Percentiles rank a stretch among this genome's conserved stretches.
phyloP scores from a whole-genome alignment of 371 early-diverging fungal species.

The Circinella minor region DNA sequence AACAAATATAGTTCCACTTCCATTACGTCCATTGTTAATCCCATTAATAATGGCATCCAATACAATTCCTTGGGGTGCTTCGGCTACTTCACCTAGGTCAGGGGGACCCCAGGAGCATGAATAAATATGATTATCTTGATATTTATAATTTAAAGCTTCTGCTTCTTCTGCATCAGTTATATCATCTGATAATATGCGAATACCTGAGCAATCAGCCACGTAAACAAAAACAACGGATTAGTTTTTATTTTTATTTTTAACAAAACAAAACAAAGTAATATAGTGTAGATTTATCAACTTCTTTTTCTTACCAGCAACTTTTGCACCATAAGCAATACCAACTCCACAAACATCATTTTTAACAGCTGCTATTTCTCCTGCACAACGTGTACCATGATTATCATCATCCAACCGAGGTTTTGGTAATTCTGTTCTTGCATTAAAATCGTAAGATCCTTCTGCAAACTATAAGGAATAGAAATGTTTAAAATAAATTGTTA shows the following conservation, averaged over 20 bases:
- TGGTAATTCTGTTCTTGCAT: slow-evolving; percentile 78
- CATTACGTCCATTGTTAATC: slow-evolving; percentile 79
- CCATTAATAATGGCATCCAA: slow-evolving; percentile 85
- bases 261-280: too few relatives aligned
- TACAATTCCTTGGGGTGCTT: slow-evolving; percentile 81
- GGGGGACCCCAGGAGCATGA: slow-evolving; percentile 94
- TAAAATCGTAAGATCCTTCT: slow-evolving; percentile 93
- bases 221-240: too few relatives aligned
- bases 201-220: slow-evolving; percentile 11
- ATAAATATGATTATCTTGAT: slow-evolving; percentile 87
- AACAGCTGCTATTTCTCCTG: slow-evolving; percentile 94
- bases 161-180: slow-evolving; percentile 78
- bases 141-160: slow-evolving; percentile 81
- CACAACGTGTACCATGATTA: slow-evolving; percentile 96
- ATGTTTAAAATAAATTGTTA: too few relatives aligned
- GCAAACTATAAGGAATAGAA: slow-evolving; percentile 55
- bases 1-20: slow-evolving; percentile 88
- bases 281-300: too few relatives aligned
- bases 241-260: too few relatives aligned
- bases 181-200: slow-evolving; percentile 49
- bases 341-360: slow-evolving; percentile 93
- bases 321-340: slow-evolving; percentile 90
- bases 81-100: slow-evolving; percentile 83
- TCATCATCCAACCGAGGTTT: slow-evolving; percentile 81
- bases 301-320: slow-evolving; percentile 73